phyloP scores from a whole-genome alignment of 2,329 filamentous ascomycete species.

The Fusarium haematococcum region DNA sequence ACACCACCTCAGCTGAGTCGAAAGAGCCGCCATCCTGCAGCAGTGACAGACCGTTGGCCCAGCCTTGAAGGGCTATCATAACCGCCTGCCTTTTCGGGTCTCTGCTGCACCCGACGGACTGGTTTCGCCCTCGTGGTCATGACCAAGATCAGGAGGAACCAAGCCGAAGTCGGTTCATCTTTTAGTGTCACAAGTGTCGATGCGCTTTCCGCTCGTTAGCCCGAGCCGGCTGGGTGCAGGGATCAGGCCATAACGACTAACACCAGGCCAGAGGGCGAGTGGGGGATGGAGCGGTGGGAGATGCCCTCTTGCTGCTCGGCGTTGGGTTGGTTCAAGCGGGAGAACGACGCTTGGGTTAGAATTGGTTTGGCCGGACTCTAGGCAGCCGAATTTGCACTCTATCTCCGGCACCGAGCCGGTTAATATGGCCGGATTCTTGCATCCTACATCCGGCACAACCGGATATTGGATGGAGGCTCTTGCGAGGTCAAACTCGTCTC shows the following conservation, averaged over 20 bases:
- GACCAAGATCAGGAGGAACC: slow-evolving; percentile 21
- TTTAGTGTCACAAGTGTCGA: slow-evolving; percentile 14
- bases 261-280: slow-evolving; percentile 8
- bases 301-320: background rate
- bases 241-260: slow-evolving; percentile 26
- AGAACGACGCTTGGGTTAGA: slow-evolving; percentile 5
- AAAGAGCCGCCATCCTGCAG: background rate
- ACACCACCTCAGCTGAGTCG: slow-evolving; percentile 9
- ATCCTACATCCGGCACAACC: slow-evolving; percentile 4
- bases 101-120: slow-evolving; percentile 26
- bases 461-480: background rate
- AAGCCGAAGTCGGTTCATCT: slow-evolving; percentile 32
- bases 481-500: background rate
- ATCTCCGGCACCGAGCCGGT: background rate
- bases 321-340: slow-evolving; percentile 3
- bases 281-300: slow-evolving; percentile 4
- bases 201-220: slow-evolving; percentile 27
- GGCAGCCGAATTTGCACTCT: slow-evolving; percentile 11
- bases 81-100: slow-evolving; percentile 23
- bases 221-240: slow-evolving; percentile 26
- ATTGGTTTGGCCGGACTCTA: slow-evolving; percentile 1
- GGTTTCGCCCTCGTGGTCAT: slow-evolving; percentile 24
- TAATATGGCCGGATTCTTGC: background rate
- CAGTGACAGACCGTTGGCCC: slow-evolving; percentile 5
- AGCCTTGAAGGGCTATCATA: background rate